Conservation (phyloP, 2,329 filamentous ascomycete genomes). For the Cordyceps militaris region DNA sequence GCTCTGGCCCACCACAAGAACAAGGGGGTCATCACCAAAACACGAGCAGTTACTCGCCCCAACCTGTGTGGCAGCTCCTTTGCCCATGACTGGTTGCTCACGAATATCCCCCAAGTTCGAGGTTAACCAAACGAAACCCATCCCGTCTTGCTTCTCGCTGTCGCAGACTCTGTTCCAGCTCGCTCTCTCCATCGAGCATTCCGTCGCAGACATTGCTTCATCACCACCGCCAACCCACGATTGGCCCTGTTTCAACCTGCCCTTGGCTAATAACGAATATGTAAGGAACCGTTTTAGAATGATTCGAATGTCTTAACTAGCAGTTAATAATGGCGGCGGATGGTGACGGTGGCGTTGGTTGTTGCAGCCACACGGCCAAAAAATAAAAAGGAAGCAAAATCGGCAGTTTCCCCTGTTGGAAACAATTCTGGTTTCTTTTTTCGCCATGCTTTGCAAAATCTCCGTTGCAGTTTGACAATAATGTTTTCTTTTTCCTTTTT, state of each 20-base stretch:
- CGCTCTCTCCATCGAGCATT: not conserved
- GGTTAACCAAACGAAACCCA: not conserved
- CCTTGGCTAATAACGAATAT: not conserved
- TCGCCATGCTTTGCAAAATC: not conserved
- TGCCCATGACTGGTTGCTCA: not conserved
- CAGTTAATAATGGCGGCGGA: not conserved
- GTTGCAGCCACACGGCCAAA: not conserved
- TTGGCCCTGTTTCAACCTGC: not conserved
- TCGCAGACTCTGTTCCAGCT: not conserved
- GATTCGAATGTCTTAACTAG: too few species aligned
- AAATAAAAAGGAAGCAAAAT: not conserved
- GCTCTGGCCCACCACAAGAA: not conserved
- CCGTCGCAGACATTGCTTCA: not conserved
- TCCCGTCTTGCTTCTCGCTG: not conserved
- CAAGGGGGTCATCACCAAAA: not conserved
- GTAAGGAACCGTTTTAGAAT: too few species aligned
- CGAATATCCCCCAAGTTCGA: too few species aligned
- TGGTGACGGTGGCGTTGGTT: not conserved
- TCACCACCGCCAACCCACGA: not conserved
- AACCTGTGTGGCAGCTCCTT: not conserved
- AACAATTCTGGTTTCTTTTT: not conserved
- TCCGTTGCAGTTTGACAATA: not conserved
- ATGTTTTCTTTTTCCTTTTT: not conserved
- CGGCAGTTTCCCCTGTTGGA: not conserved
- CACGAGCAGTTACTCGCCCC: not conserved